Evolutionary conservation across 2,329 filamentous ascomycete species (phyloP).

Genomic region (Aspergillus nomiae): DNA sequence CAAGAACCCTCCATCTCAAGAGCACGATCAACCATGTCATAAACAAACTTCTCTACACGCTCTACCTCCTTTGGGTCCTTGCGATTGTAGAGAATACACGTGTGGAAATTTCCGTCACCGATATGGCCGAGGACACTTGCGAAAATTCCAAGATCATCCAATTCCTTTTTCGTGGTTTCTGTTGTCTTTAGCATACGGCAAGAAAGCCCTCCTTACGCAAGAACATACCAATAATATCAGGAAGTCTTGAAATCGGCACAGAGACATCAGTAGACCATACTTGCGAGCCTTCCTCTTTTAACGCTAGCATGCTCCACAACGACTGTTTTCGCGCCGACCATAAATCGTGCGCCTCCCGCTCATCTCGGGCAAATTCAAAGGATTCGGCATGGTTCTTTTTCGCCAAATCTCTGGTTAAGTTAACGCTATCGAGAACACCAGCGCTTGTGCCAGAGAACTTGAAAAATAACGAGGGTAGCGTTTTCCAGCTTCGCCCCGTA

Average conservation of each 20-base stretch:
- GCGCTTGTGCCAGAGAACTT: constrained; percentile 74
- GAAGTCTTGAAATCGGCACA: constrained; percentile 61
- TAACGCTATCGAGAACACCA: constrained; percentile 77
- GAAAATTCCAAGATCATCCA: constrained; percentile 83
- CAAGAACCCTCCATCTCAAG: constrained; percentile 93
- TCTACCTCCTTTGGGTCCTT: constrained; percentile 68
- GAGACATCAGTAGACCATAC: constrained; percentile 65
- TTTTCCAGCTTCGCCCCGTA: constrained; percentile 52
- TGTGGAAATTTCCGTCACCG: constrained; percentile 93
- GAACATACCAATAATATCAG: constrained; percentile 60
- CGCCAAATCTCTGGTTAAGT: constrained; percentile 68
- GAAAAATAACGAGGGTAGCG: constrained; percentile 47
- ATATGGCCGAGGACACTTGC: constrained; percentile 87
- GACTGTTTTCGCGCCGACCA: constrained; percentile 65
- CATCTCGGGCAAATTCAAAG: constrained; percentile 59
- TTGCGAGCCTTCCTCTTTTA: constrained; percentile 57
- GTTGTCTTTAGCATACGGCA: constrained; percentile 34
- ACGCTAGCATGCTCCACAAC: constrained; percentile 62
- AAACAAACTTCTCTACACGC: constrained; percentile 78
- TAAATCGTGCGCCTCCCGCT: constrained; percentile 56
- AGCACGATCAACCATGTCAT: constrained; percentile 88
- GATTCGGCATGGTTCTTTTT: constrained; percentile 58
- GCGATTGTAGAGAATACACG: constrained; percentile 84
- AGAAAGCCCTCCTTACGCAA: not conserved
- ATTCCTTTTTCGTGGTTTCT: constrained; percentile 85